Conservation (phyloP, 2,329 filamentous ascomycete species). For the Pseudogymnoascus sp. region DNA sequence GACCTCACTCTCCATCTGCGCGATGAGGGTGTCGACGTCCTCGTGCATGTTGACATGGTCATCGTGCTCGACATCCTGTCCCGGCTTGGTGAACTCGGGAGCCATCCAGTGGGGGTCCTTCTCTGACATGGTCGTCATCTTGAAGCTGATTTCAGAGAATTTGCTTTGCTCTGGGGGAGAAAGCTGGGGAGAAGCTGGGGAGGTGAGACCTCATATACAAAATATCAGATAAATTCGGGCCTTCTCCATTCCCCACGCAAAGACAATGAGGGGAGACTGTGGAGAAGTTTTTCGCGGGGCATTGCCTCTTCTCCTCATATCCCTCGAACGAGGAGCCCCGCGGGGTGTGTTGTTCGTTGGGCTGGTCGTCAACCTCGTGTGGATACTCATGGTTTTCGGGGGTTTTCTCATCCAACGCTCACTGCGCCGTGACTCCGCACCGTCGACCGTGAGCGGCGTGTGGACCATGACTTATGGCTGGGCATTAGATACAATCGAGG, state of each 20-base stretch:
- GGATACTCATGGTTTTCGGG: background rate
- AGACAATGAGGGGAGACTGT: background rate
- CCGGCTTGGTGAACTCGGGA: constrained; percentile 4
- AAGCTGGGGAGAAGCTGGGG: background rate
- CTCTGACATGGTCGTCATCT: background rate
- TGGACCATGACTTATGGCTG: background rate
- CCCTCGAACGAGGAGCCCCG: background rate
- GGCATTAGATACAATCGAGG: background rate
- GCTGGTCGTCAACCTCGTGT: background rate
- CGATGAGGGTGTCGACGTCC: constrained; percentile 28
- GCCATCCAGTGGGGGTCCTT: constrained; percentile 5
- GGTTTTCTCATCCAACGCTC: background rate
- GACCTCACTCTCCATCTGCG: constrained; percentile 26
- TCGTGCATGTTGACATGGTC: background rate
- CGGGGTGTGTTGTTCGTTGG: background rate
- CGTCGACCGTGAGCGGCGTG: background rate
- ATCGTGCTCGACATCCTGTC: background rate
- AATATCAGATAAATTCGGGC: background rate
- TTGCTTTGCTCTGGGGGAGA: background rate
- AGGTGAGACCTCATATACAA: background rate
- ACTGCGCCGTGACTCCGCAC: background rate
- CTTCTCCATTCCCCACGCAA: background rate
- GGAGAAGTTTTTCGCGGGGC: background rate
- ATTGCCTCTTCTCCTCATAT: background rate
- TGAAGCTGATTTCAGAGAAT: background rate